A percentile compares a stretch with the other conserved stretches of the same genome.
Evolutionary conservation across 2,329 filamentous ascomycete genomes (phyloP).

Genomic region (Hypoxylon sp.): DNA sequence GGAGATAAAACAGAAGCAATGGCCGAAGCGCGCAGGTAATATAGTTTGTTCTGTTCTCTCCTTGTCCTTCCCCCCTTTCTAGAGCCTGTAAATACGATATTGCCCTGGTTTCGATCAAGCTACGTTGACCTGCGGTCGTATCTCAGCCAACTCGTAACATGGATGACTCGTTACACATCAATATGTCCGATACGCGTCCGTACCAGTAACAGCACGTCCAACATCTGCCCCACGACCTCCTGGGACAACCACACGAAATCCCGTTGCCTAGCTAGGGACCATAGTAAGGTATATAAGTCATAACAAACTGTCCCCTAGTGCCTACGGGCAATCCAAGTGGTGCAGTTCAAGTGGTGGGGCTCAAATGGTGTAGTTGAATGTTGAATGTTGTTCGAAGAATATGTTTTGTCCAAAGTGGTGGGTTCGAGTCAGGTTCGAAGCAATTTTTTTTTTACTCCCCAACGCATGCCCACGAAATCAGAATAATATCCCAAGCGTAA

Average conservation of each 20-base stretch:
- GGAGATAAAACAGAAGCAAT: background rate
- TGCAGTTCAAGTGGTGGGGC: background rate
- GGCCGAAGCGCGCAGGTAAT: background rate
- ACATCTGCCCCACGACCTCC: background rate
- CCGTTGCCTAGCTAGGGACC: background rate
- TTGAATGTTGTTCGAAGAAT: background rate
- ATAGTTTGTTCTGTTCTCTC: background rate
- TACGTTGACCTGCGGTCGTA: background rate
- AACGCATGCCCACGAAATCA: background rate
- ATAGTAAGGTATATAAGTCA: constrained; percentile 1
- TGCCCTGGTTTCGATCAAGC: background rate
- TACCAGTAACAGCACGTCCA: background rate
- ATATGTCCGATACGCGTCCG: background rate
- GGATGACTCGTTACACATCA: background rate
- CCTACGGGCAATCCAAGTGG: background rate
- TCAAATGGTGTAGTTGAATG: background rate
- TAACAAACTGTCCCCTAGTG: background rate
- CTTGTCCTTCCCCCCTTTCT: no score
- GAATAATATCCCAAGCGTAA: background rate
- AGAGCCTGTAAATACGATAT: background rate
- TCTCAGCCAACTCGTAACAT: background rate
- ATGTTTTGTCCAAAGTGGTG: background rate
- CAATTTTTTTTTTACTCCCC: background rate
- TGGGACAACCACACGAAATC: background rate
- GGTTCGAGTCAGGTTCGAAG: background rate